phyloP scores from a whole-genome alignment of 2,329 filamentous ascomycete genomes.

The Rhinocladiella mackenziei region DNA sequence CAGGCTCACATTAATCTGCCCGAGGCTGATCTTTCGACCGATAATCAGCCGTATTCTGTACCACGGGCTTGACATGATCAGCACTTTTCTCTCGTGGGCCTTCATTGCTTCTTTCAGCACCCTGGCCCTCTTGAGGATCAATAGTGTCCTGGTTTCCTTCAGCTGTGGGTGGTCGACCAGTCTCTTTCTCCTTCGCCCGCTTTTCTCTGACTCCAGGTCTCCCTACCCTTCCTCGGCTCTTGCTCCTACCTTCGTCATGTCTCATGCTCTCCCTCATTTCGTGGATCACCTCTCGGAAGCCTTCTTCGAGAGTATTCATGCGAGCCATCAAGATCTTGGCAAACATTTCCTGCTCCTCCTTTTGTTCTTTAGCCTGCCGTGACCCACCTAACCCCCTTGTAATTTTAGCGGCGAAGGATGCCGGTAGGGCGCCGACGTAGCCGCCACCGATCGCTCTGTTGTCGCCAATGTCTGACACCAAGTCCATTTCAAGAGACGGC shows the following conservation, averaged over 20 bases:
- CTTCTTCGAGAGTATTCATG: conserved; percentile 91
- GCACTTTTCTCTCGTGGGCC: not conserved
- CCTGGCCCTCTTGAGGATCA: not conserved
- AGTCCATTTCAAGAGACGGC: conserved; percentile 67
- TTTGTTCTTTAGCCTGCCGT: conserved; percentile 44
- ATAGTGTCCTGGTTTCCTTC: conserved; percentile 10
- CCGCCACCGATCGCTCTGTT: conserved; percentile 58
- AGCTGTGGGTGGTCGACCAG: conserved; percentile 10
- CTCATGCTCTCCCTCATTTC: conserved; percentile 65
- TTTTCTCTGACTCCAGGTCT: conserved; percentile 8
- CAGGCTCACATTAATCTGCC: no score
- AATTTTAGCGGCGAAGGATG: conserved; percentile 78
- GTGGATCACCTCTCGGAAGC: conserved; percentile 78
- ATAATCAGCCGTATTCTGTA: no score
- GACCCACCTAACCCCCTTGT: conserved; percentile 64
- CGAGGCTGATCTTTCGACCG: no score
- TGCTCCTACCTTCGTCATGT: conserved; percentile 11
- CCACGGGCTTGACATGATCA: no score
- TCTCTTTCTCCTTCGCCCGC: conserved; percentile 14
- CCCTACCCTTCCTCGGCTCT: conserved; percentile 11
- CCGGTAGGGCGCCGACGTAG: conserved; percentile 60
- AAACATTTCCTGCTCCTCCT: conserved; percentile 61
- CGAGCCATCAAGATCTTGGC: conserved; percentile 75
- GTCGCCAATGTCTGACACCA: conserved; percentile 69
- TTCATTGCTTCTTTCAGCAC: no score